Evolutionary conservation across 2,329 filamentous ascomycete species (phyloP).

Genomic region (Zasmidium citrigriseum): DNA sequence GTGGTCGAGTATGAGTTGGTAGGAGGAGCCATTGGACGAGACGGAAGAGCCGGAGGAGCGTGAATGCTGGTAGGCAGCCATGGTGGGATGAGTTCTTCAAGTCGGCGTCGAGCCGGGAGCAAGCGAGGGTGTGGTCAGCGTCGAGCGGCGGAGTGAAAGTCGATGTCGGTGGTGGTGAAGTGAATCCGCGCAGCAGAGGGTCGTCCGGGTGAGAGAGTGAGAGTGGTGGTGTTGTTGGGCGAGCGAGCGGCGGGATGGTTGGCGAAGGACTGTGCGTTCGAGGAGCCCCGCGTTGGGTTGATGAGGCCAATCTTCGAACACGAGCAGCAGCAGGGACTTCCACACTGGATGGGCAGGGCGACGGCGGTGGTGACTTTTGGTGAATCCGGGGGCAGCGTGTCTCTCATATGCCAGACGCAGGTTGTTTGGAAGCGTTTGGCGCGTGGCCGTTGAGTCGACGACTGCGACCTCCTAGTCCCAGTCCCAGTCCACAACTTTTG

Average conservation of each 20-base stretch:
- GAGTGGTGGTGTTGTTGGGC: neutral
- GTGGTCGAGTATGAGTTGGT: conserved; percentile 56
- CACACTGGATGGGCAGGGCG: neutral
- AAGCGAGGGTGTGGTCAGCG: neutral
- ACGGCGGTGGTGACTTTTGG: too few species aligned
- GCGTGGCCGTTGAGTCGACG: neutral
- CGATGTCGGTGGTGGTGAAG: neutral
- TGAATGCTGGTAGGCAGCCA: conserved; percentile 17
- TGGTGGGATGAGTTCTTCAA: neutral
- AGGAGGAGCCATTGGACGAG: conserved; percentile 45
- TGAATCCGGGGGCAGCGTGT: neutral
- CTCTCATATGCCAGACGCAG: neutral
- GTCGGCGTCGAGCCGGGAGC: neutral
- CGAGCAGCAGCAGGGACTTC: neutral
- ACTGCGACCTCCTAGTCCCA: too few species aligned
- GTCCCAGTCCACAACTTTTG: too few species aligned
- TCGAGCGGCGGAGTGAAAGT: neutral
- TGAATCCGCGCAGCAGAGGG: conserved; percentile 2
- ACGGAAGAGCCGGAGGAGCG: conserved; percentile 30
- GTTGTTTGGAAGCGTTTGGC: neutral
- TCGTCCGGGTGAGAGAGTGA: neutral
- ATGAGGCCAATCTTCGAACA: neutral
- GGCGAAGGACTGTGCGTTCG: neutral
- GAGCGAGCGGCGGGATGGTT: neutral
- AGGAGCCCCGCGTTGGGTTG: neutral